phyloP scores from a whole-genome alignment of 106 monocot species.

The Dendrobium catenatum region DNA sequence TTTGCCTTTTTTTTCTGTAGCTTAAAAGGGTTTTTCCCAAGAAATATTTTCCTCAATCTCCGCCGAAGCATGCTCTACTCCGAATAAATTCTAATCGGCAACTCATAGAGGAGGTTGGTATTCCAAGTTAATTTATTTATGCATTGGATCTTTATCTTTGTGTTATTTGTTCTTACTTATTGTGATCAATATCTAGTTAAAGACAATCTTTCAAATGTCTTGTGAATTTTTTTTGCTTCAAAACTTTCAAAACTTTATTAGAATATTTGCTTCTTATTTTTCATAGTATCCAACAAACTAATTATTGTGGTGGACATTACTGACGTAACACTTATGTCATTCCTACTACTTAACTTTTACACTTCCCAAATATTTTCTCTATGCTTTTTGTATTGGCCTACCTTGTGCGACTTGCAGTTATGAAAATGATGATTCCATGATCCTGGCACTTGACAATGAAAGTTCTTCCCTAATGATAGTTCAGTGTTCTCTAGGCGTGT shows the following conservation, averaged over 20 bases:
- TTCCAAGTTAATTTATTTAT: background rate
- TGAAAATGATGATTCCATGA: no score
- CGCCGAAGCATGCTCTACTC: slow-evolving; percentile 81
- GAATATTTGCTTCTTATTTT: background rate
- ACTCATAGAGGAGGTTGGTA: slow-evolving; percentile 82
- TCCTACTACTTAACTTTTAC: no score
- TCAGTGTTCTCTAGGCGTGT: no score
- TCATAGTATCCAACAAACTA: background rate
- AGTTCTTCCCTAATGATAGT: no score
- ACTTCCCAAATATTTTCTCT: no score
- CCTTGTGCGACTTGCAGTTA: no score
- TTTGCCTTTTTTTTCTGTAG: slow-evolving; percentile 34
- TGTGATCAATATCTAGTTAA: background rate
- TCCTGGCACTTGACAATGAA: no score
- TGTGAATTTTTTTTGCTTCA: no score
- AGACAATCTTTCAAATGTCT: background rate
- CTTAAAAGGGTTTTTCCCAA: slow-evolving; percentile 75
- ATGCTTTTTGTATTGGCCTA: no score
- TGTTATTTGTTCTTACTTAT: background rate
- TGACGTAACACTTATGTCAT: no score
- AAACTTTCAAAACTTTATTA: background rate
- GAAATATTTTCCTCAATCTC: slow-evolving; percentile 69
- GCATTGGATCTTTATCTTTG: background rate
- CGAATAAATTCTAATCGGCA: slow-evolving; percentile 76
- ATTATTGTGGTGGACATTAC: no score